A percentile compares a stretch with the other conserved stretches of the same genome.
Conservation (phyloP, 441 rosid genomes). For the Populus hybrid region DNA sequence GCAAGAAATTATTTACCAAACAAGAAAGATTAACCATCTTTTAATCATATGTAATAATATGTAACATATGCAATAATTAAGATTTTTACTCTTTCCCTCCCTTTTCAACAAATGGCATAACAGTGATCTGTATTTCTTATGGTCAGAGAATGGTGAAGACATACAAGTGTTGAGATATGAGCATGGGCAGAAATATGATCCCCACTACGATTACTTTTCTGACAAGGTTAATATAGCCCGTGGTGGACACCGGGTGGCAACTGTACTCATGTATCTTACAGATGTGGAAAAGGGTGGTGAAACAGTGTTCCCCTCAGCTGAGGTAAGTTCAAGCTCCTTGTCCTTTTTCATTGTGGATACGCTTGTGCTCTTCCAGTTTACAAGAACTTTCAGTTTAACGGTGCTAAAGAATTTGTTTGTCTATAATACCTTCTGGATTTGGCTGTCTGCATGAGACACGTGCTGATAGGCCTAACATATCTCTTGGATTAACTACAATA, state of each 20-base stretch:
- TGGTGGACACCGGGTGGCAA: constrained; percentile 93
- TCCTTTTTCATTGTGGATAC: background rate
- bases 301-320: constrained; percentile 87
- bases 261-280: constrained; percentile 88
- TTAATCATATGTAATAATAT: background rate
- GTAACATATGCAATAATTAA: background rate
- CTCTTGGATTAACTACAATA: background rate
- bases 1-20: background rate
- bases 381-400: background rate
- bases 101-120: background rate
- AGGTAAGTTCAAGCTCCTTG: constrained; percentile 46
- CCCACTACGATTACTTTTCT: constrained; percentile 83
- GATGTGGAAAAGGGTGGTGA: constrained; percentile 92
- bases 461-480: background rate
- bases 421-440: background rate
- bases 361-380: constrained; percentile 2
- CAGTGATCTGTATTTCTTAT: constrained; percentile 4
- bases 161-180: constrained; percentile 85
- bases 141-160: constrained; percentile 91
- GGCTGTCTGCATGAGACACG: background rate
- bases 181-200: constrained; percentile 87
- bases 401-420: constrained; percentile 2
- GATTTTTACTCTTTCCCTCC: constrained; percentile 1
- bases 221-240: constrained; percentile 93
- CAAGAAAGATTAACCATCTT: too few species aligned